phyloP scores from a whole-genome alignment of 192 early-diverging fungal genomes.

The Backusella mclennaniae region DNA sequence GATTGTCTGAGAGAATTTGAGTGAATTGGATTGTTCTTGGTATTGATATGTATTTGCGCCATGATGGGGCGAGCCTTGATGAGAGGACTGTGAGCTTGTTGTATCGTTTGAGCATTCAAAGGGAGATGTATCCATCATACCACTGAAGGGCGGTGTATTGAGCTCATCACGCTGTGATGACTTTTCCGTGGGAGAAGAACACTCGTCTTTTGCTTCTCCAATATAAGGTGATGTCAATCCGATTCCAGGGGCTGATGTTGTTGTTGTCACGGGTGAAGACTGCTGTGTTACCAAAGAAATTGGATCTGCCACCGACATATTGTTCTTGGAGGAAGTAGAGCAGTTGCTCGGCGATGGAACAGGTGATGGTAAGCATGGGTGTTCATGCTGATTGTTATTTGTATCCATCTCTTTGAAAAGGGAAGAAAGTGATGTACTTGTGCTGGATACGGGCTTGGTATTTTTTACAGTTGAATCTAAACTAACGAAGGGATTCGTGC shows the following conservation, averaged over 20 bases:
- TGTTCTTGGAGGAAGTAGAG: neutral
- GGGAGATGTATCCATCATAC: conserved; percentile 6
- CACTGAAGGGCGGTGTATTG: neutral
- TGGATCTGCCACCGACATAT: conserved; percentile 16
- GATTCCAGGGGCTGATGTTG: conserved; percentile 8
- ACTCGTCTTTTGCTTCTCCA: neutral
- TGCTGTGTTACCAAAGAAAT: conserved; percentile 9
- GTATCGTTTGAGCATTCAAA: conserved; percentile 3
- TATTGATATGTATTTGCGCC: neutral
- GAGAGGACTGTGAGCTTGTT: neutral
- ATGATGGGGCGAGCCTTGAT: neutral
- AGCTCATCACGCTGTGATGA: neutral
- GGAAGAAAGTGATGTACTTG: neutral
- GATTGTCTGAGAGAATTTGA: neutral
- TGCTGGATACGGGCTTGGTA: neutral
- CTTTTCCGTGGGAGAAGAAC: neutral
- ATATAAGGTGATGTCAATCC: conserved; percentile 6
- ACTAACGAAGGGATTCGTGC: neutral
- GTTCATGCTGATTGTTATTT: neutral
- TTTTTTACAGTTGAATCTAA: conserved; percentile 5
- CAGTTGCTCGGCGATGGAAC: conserved; percentile 3
- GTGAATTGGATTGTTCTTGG: conserved; percentile 1
- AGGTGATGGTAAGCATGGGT: neutral
- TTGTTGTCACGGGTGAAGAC: conserved; percentile 20
- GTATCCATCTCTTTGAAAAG: neutral